Evolutionary conservation across 306 rosid species (phyloP).

Genomic region (Neltuma alba): DNA sequence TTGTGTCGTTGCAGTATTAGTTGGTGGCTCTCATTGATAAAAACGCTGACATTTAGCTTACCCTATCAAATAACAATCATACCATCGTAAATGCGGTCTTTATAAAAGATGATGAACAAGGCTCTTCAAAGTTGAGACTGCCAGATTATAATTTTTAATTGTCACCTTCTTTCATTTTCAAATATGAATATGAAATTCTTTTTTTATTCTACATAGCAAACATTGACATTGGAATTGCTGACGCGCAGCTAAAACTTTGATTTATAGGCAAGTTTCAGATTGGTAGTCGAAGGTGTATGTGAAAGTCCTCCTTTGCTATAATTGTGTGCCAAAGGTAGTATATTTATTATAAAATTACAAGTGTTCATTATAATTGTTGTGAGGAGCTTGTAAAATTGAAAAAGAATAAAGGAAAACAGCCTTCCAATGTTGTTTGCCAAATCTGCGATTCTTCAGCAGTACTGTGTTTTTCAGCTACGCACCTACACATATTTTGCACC

Average conservation of each 20-base stretch:
- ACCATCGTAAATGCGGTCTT: background rate
- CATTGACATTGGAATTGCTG: background rate
- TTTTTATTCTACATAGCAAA: no score
- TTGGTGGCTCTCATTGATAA: background rate
- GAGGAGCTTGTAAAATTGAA: background rate
- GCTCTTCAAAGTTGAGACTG: background rate
- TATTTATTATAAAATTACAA: no score
- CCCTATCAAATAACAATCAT: background rate
- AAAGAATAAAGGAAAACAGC: background rate
- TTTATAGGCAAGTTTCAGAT: background rate
- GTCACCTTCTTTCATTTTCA: background rate
- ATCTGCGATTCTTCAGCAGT: background rate
- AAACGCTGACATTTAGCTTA: background rate
- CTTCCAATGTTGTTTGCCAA: conserved; percentile 43
- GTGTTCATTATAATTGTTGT: background rate
- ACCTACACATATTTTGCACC: background rate
- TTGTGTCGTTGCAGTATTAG: background rate
- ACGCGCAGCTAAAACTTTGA: background rate
- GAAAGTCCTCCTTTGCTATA: no score
- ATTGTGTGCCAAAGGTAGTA: no score
- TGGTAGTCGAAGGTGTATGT: no score
- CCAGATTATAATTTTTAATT: background rate
- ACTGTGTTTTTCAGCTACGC: background rate
- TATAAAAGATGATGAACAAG: background rate
- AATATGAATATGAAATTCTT: background rate